phyloP scores from a whole-genome alignment of 768 basidiomycete species.

The Rhodotorula diobovata region DNA sequence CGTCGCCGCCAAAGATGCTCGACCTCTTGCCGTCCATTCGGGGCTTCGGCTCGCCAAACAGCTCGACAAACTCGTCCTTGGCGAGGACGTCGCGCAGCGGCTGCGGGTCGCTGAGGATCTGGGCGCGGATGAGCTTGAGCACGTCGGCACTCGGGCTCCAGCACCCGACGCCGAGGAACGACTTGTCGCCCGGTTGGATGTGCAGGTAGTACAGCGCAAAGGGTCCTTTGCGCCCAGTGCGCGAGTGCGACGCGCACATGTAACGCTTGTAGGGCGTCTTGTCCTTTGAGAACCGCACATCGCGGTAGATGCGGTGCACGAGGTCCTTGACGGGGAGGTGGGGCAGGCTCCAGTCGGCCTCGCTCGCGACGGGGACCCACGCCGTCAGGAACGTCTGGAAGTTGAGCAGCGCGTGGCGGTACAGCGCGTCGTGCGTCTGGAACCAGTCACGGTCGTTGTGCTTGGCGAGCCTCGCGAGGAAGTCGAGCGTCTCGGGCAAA shows the following conservation, averaged over 20 bases:
- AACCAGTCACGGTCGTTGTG: constrained; percentile 59
- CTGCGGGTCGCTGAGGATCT: constrained; percentile 26
- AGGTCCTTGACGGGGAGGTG: constrained; percentile 85
- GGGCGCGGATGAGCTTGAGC: constrained; percentile 66
- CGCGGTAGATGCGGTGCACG: constrained; percentile 86
- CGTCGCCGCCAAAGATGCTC: constrained; percentile 81
- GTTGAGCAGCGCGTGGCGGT: constrained; percentile 56
- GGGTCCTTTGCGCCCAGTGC: constrained; percentile 82
- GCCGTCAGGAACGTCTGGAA: constrained; percentile 77
- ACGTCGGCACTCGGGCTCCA: constrained; percentile 60
- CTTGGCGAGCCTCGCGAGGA: constrained; percentile 11
- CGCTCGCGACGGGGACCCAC: constrained; percentile 63
- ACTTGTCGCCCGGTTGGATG: constrained; percentile 28
- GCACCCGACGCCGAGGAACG: constrained; percentile 59
- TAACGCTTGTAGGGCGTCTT: constrained; percentile 82
- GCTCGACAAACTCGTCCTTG: constrained; percentile 63
- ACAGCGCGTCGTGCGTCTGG: constrained; percentile 68
- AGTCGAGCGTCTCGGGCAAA: constrained; percentile 28
- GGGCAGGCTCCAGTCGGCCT: constrained; percentile 77
- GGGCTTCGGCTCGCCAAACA: constrained; percentile 56
- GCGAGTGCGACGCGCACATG: constrained; percentile 76
- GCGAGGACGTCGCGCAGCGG: constrained; percentile 56
- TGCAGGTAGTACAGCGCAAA: constrained; percentile 58
- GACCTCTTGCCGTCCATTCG: constrained; percentile 53
- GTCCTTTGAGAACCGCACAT: constrained; percentile 59